These are phyloP conservation scores for Neopestalotiopsis rosae DNA, from an alignment of 2,329 filamentous ascomycete genomes.

Conservation along the genomic window DNA sequence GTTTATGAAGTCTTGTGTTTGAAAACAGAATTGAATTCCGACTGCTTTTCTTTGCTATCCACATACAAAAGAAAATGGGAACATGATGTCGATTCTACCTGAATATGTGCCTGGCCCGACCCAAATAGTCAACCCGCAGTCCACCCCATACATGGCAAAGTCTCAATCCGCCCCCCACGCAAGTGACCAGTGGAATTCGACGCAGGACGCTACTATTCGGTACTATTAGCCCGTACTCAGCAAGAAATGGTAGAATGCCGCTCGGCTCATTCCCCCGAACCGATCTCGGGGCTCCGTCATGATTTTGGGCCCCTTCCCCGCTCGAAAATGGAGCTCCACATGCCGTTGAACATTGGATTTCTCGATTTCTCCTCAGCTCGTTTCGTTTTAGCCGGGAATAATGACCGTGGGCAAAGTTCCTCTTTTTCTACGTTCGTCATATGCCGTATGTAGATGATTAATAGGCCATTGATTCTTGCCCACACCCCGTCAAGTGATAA, in stretches of 20 bases:
- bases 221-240: neutral
- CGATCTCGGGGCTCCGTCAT: slow-evolving; percentile 14
- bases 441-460: neutral
- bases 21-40: neutral
- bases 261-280: slow-evolving; percentile 8
- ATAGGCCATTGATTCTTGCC: neutral
- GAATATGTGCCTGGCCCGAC: neutral
- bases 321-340: slow-evolving; percentile 5
- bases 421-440: neutral
- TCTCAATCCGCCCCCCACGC: neutral
- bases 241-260: neutral
- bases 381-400: slow-evolving; percentile 8
- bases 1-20: neutral
- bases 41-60: neutral
- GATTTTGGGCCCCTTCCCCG: neutral
- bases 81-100: neutral
- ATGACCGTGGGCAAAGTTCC: neutral
- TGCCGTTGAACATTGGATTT: neutral
- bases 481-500: neutral
- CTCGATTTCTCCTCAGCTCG: neutral
- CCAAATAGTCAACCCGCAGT: neutral
- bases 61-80: neutral
- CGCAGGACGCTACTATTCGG: neutral
- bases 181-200: neutral
- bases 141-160: neutral